phyloP scores from a whole-genome alignment of 2,329 filamentous ascomycete genomes.

The Celoporthe dispersa region DNA sequence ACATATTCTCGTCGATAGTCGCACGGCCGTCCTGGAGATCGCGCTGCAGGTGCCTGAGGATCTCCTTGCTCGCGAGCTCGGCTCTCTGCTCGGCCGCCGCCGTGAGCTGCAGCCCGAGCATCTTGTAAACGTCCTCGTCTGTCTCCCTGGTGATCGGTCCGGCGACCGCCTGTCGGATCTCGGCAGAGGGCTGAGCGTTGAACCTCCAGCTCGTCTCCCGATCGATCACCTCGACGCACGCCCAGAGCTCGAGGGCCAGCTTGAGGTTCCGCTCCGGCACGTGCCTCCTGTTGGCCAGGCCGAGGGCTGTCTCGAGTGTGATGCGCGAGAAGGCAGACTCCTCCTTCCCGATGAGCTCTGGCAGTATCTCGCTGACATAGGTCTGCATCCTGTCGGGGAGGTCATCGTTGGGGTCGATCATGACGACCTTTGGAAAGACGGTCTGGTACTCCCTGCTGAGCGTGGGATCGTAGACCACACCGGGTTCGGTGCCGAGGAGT shows the following conservation, averaged over 20 bases:
- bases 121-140: slow-evolving; percentile 62
- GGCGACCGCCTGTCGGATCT: slow-evolving; percentile 43
- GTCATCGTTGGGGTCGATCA: slow-evolving; percentile 67
- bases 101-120: slow-evolving; percentile 67
- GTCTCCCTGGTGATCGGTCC: slow-evolving; percentile 57
- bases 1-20: slow-evolving; percentile 64
- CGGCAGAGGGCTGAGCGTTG: slow-evolving; percentile 49
- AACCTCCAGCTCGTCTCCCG: slow-evolving; percentile 66
- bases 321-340: slow-evolving; percentile 63
- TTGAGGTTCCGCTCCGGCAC: slow-evolving; percentile 59
- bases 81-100: slow-evolving; percentile 68
- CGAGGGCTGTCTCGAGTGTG: slow-evolving; percentile 56
- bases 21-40: slow-evolving; percentile 64
- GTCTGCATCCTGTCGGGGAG: slow-evolving; percentile 61
- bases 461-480: slow-evolving; percentile 41
- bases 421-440: slow-evolving; percentile 48
- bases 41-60: slow-evolving; percentile 65
- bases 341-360: slow-evolving; percentile 62
- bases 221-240: slow-evolving; percentile 67
- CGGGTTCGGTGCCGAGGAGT: slow-evolving; percentile 43
- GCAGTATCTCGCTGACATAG: slow-evolving; percentile 63
- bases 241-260: slow-evolving; percentile 67
- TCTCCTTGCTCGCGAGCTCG: slow-evolving; percentile 59
- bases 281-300: slow-evolving; percentile 46
- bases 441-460: slow-evolving; percentile 39